Percentiles rank a stretch among this genome's conserved stretches.
Evolutionary conservation across 768 basidiomycete species (phyloP).

Genomic region (Lactarius pseudohatsudake): DNA sequence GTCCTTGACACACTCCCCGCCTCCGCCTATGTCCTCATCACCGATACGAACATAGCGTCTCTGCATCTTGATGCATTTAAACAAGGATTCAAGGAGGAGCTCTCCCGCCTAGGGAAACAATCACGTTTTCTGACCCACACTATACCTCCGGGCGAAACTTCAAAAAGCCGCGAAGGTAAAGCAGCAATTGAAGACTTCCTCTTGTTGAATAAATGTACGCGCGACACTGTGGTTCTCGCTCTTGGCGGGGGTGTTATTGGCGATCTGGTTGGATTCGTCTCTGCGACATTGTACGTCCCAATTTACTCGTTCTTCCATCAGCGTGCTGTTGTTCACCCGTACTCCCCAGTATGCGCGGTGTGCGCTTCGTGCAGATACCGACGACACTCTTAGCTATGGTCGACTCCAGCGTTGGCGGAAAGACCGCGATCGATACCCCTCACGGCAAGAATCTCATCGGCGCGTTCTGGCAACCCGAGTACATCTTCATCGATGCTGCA

Average conservation of each 20-base stretch:
- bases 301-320: background rate
- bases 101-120: conserved; percentile 33
- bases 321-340: background rate
- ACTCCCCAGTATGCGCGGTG: conserved; percentile 84
- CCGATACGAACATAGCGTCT: conserved; percentile 85
- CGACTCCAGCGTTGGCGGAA: conserved; percentile 95
- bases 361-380: conserved; percentile 93
- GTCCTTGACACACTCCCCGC: conserved; percentile 70
- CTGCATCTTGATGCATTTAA: conserved; percentile 73
- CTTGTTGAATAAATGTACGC: conserved; percentile 80
- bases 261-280: conserved; percentile 94
- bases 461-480: conserved; percentile 97
- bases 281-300: conserved; percentile 86
- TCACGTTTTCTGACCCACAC: conserved; percentile 75
- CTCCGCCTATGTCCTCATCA: conserved; percentile 87
- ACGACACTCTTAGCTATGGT: conserved; percentile 98
- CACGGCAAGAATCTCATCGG: conserved; percentile 99
- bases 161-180: conserved; percentile 89
- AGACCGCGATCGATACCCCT: conserved; percentile 98
- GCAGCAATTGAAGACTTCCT: conserved; percentile 94
- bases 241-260: conserved; percentile 98
- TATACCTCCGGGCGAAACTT: conserved; percentile 88
- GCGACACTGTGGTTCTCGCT: conserved; percentile 91
- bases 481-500: conserved; percentile 95
- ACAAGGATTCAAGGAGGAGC: conserved; percentile 55